Conservation (phyloP, 495 filamentous ascomycete species). For the Astrocystis sublimbata region DNA sequence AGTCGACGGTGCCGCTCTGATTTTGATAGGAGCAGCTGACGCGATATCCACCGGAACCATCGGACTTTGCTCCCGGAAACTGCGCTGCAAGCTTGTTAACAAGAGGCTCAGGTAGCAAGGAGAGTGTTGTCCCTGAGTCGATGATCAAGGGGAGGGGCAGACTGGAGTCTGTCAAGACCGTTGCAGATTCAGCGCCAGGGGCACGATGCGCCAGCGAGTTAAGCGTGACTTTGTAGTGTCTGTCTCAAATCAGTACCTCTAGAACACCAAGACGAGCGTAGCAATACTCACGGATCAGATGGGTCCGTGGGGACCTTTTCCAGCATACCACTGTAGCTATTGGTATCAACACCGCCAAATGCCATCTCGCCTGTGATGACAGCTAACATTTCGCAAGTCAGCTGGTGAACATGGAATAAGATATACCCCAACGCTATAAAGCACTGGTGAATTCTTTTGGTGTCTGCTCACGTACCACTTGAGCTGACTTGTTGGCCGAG, state of each 20-base stretch:
- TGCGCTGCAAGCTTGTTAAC: constrained; percentile 51
- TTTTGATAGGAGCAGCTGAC: constrained; percentile 62
- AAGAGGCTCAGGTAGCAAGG: constrained; percentile 63
- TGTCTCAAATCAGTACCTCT: constrained; percentile 41
- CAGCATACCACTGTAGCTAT: constrained; percentile 67
- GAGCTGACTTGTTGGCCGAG: constrained; percentile 44
- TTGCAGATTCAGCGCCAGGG: constrained; percentile 10
- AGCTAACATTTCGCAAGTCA: constrained; percentile 29
- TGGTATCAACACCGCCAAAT: constrained; percentile 79
- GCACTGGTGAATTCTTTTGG: background rate
- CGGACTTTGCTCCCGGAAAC: constrained; percentile 54
- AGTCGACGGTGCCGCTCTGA: constrained; percentile 58
- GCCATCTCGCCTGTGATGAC: constrained; percentile 65
- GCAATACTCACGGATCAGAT: constrained; percentile 27
- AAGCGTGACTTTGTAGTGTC: constrained; percentile 51
- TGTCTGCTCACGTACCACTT: constrained; percentile 24
- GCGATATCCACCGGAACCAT: constrained; percentile 52
- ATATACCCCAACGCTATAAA: background rate
- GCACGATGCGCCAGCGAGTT: constrained; percentile 58
- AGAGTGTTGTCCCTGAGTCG: constrained; percentile 69
- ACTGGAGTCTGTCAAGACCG: constrained; percentile 24
- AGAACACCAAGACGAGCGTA: background rate
- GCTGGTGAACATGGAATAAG: background rate
- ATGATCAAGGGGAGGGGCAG: constrained; percentile 59
- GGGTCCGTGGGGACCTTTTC: constrained; percentile 43